These are phyloP conservation scores for Xylariaceae sp. DNA, from an alignment of 2,329 filamentous ascomycete genomes.

Conservation along the genomic window DNA sequence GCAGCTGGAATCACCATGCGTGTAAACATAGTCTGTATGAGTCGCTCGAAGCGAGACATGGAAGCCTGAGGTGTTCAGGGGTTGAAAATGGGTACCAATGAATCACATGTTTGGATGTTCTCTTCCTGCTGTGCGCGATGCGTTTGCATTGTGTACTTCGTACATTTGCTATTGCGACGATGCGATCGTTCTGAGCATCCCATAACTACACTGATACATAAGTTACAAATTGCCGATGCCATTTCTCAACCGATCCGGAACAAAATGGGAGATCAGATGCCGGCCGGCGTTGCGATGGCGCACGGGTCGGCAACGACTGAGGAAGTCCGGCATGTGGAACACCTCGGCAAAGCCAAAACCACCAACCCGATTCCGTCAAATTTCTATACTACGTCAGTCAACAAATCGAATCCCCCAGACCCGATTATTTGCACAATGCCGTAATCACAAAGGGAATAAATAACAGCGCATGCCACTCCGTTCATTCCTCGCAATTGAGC, in stretches of 20 bases:
- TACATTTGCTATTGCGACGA: not conserved
- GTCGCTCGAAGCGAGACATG: conserved; percentile 22
- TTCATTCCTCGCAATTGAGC: not conserved
- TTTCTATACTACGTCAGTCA: conserved; percentile 12
- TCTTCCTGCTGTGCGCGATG: conserved; percentile 1
- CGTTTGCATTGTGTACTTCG: not conserved
- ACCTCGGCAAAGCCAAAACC: conserved; percentile 9
- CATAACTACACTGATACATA: not conserved
- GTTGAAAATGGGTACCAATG: conserved; percentile 21
- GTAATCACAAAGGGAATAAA: no score
- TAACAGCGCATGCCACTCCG: not conserved
- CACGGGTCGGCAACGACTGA: not conserved
- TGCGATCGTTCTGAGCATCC: no score
- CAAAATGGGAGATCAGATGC: conserved; percentile 6
- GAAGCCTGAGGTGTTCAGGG: conserved; percentile 21
- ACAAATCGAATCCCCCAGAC: not conserved
- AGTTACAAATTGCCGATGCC: not conserved
- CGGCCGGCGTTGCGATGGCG: conserved; percentile 1
- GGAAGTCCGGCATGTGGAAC: conserved; percentile 4
- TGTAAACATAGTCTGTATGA: conserved; percentile 33
- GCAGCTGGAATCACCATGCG: conserved; percentile 24
- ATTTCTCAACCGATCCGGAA: not conserved
- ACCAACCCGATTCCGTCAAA: not conserved
- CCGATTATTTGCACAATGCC: not conserved
- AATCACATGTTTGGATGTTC: conserved; percentile 17